phyloP scores from a whole-genome alignment of 2,329 filamentous ascomycete species.

The Calonectria pteridis region DNA sequence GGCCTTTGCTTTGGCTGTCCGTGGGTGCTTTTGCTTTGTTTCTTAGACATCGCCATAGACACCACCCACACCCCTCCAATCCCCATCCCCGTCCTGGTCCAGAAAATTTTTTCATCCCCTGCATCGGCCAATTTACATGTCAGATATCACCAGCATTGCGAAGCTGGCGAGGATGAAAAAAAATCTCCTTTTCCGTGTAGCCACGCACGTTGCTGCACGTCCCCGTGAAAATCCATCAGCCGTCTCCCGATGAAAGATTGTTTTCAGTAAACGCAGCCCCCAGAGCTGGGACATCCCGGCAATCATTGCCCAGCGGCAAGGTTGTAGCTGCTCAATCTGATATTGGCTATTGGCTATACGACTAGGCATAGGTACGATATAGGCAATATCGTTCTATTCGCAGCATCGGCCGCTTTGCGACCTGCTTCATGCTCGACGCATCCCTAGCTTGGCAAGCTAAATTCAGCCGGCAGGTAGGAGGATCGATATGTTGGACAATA shows the following conservation, averaged over 20 bases:
- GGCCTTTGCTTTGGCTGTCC: constrained; percentile 1
- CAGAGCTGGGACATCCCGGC: constrained; percentile 17
- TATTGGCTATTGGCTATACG: neutral
- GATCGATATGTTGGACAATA: neutral
- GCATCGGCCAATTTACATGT: constrained; percentile 8
- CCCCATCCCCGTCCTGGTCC: neutral
- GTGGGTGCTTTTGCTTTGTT: neutral
- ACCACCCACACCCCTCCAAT: neutral
- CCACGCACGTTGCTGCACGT: neutral
- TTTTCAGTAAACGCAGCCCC: neutral
- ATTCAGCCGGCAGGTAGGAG: constrained; percentile 7
- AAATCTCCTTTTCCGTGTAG: neutral
- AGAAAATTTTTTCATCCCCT: neutral
- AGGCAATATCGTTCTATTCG: neutral
- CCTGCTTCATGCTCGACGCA: neutral
- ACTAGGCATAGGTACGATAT: neutral
- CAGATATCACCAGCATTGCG: constrained; percentile 12
- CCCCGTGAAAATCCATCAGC: neutral
- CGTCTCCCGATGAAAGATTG: neutral
- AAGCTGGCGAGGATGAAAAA: neutral
- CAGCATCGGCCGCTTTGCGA: constrained; percentile 3
- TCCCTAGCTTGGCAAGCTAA: neutral
- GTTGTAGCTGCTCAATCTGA: neutral
- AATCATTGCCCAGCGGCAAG: neutral
- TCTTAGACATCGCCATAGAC: neutral